Evolutionary conservation across 768 basidiomycete genomes (phyloP), one percentile per base, ranked within the genome.

Genomic region (Gloeopeniophorella convolvens): DNA sequence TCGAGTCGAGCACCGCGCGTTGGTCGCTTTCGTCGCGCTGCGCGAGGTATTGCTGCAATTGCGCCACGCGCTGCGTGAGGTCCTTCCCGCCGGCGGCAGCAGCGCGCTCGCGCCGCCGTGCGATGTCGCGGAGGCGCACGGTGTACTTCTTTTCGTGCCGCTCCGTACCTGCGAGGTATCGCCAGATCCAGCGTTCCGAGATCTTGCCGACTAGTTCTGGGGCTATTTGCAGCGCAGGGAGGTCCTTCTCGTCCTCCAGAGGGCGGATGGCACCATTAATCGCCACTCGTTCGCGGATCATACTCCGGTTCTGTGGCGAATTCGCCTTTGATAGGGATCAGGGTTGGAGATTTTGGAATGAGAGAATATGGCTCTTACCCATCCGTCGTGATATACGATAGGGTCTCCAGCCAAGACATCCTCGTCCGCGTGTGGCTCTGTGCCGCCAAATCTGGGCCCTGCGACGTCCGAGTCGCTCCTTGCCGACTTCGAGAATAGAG

Each of bases 281-380:
- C 1, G 85, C 83, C 18, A 98, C 80, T 15, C 95, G 78, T 66
- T 98, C 95, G 24, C 95, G 80, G 46, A 98, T 89, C 82, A 98
- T 95, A 45, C 77, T 76, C 52, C 60, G 44, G 65, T 65, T 70
- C 74, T 74, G 12, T 57, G 58, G n/a, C 54, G 56, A 30, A 59
- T 74, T 77, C 51, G 23, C 41, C 31, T 40, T 16, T 23, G 12
- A 16, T 18, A 18, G 7, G 35, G 21, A 15, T 16, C 35, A 1
- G 4, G n/a, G 11, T 9, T 11, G 9, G 21, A 11, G 6, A n/a
- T n/a, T n/a, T n/a, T 8, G 3, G 5, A 23, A n/a, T 10, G 12
- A 11, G 23, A 8, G 35, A 20, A 33, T 11, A 24, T 3, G 15
- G 16, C 3, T n/a, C 73, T 48, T 57, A 82, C 81, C 43, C 71